Evolutionary conservation across 768 basidiomycete genomes (phyloP).

Genomic region (Tulasnella sp.): DNA sequence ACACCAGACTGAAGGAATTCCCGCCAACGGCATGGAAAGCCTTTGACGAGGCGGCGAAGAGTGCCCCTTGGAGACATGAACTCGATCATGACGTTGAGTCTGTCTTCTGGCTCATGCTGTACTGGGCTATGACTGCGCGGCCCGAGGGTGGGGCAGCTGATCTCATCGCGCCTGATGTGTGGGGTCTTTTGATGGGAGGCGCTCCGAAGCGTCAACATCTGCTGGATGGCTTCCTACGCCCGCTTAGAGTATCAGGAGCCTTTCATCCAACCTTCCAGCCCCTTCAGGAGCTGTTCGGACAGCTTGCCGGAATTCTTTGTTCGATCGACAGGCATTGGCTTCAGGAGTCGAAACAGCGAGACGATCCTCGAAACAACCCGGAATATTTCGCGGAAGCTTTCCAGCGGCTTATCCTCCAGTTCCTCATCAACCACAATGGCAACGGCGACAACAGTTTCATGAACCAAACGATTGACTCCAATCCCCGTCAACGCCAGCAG

Average conservation of each 20-base stretch:
- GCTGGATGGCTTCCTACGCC: background rate
- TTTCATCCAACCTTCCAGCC: background rate
- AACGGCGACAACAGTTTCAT: slow-evolving; percentile 5
- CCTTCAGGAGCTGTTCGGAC: background rate
- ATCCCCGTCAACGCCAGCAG: background rate
- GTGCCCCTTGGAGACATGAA: background rate
- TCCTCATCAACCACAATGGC: background rate
- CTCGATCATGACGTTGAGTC: slow-evolving; percentile 12
- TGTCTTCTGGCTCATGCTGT: slow-evolving; percentile 17
- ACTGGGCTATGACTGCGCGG: slow-evolving; percentile 14
- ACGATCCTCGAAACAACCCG: no score
- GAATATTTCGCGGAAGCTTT: slow-evolving; percentile 16
- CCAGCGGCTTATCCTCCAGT: slow-evolving; percentile 9
- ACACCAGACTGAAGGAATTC: slow-evolving; percentile 1
- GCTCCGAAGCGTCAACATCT: background rate
- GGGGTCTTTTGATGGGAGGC: background rate
- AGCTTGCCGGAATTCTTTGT: background rate
- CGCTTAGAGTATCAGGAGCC: background rate
- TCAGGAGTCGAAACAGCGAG: background rate
- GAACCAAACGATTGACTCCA: background rate
- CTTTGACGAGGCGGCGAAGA: background rate
- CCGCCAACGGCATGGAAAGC: background rate
- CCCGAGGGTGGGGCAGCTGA: background rate
- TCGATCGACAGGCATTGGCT: slow-evolving; percentile 14
- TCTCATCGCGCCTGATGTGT: background rate